Evolutionary conservation across 2,329 filamentous ascomycete species (phyloP).

Genomic region (Epicoccum sorghinum): DNA sequence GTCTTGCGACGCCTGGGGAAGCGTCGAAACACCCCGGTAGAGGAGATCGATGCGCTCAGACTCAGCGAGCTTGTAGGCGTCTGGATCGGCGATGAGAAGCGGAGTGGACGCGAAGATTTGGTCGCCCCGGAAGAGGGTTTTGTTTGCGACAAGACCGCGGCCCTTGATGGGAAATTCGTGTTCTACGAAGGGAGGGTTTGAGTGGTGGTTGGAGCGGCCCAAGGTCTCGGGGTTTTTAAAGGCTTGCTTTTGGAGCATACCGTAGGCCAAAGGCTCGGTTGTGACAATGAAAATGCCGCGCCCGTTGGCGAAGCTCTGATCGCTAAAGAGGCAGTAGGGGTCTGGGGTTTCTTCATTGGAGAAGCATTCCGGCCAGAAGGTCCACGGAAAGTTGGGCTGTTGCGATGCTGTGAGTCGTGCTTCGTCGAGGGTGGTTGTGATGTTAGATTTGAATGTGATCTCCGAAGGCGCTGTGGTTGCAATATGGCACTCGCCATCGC

Average conservation of each 20-base stretch:
- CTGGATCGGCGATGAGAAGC: conserved; percentile 37
- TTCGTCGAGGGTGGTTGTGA: conserved; percentile 30
- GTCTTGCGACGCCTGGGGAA: conserved; percentile 26
- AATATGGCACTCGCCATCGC: conserved; percentile 34
- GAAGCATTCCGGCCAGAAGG: conserved; percentile 43
- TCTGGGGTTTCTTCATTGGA: conserved; percentile 31
- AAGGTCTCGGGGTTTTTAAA: conserved; percentile 32
- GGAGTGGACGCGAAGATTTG: conserved; percentile 44
- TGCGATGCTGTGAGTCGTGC: conserved; percentile 27
- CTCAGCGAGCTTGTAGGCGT: conserved; percentile 30
- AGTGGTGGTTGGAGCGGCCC: conserved; percentile 29
- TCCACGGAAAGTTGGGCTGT: conserved; percentile 38
- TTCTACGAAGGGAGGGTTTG: conserved; percentile 36
- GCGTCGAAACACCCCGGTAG: conserved; percentile 34
- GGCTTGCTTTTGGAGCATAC: conserved; percentile 37
- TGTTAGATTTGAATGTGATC: conserved; percentile 27
- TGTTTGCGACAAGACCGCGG: conserved; percentile 43
- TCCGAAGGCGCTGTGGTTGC: conserved; percentile 10
- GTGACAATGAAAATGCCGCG: conserved; percentile 42
- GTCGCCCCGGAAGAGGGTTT: conserved; percentile 41
- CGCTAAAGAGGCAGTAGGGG: conserved; percentile 40
- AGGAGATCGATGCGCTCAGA: conserved; percentile 34
- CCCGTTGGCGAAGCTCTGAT: conserved; percentile 38
- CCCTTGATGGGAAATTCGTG: conserved; percentile 43
- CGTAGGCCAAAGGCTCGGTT: conserved; percentile 32